Evolutionary conservation across 345 rosid species (phyloP), one percentile per base, ranked within the genome.

Genomic region (Citrus inodora): DNA sequence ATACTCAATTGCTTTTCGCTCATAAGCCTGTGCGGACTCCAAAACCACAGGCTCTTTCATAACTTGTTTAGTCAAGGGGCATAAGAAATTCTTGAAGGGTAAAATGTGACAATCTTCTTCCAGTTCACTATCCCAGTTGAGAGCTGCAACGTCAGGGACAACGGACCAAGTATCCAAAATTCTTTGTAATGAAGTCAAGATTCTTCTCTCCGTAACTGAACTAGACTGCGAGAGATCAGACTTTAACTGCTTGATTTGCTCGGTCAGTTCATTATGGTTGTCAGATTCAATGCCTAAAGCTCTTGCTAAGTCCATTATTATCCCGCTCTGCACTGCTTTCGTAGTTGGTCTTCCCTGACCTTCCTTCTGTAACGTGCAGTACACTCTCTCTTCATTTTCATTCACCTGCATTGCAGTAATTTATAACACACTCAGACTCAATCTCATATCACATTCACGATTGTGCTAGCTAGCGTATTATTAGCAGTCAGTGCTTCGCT

Each of bases 1-100:
- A 73, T 83, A 74, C 68, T 72, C 56, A 35, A 87, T 85, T 14
- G 90, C 88, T 22, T 42, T 73, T 35, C 81, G 68, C 78, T 87
- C 88, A n/a, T 83, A 85, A n/a, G 79, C 83, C 84, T 87, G 88
- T 11, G 87, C 83, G 3, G 87, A 81, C 65, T 87, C 87, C 75
- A 87, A 71, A 59, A 83, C 82, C 66, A 87, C 86, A 4, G 88
- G 88, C n/a, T 85, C 88, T 81, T 78, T 85, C 90, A 82, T 85
- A 30, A 79, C 84, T n/a, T 87, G 84, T 71, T 85, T 87, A 3
- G 88, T 87, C 80, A 85, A 74, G 7, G 90, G 90, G 68, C 90
- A 85, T 35, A 83, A 66, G 21, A 86, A 86, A 53, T 74, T 86
- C 82, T 80, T 86, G 60, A 81, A 83, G 5, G 89, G 83, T 37